Evolutionary conservation across 1,284 basidiomycete genomes (phyloP).

Genomic region (Cerrena zonata): DNA sequence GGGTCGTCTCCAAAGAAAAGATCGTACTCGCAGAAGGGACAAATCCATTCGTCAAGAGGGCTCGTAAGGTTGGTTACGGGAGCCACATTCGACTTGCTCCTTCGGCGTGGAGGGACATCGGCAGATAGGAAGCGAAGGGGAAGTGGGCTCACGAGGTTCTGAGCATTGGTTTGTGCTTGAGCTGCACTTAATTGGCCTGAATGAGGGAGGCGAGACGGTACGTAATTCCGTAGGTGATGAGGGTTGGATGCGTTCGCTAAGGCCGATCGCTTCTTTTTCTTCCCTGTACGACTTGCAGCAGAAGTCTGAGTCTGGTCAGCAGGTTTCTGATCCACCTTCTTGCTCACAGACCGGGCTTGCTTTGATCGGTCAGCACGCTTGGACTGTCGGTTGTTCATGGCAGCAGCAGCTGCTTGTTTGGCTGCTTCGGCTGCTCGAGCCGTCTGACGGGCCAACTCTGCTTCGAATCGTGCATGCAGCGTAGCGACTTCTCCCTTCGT

Average conservation of each 20-base stretch:
- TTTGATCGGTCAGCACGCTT: conserved; percentile 39
- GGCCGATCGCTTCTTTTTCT: conserved; percentile 85
- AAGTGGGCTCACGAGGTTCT: conserved; percentile 50
- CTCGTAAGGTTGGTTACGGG: conserved; percentile 38
- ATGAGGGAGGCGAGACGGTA: conserved; percentile 70
- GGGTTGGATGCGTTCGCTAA: conserved; percentile 85
- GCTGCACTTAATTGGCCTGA: conserved; percentile 38
- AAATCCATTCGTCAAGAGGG: conserved; percentile 82
- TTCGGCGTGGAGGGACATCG: conserved; percentile 51
- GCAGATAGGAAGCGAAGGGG: conserved; percentile 64
- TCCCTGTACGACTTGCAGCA: conserved; percentile 38
- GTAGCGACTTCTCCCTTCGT: conserved; percentile 62
- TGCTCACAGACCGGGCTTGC: conserved; percentile 27
- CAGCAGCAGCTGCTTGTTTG: conserved; percentile 38
- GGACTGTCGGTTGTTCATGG: conserved; percentile 22
- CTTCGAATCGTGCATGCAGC: conserved; percentile 63
- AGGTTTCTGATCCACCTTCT: neutral
- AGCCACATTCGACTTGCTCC: conserved; percentile 23
- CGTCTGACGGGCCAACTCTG: conserved; percentile 63
- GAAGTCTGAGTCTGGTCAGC: conserved; percentile 33
- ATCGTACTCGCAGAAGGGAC: conserved; percentile 81
- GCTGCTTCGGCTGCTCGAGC: conserved; percentile 49
- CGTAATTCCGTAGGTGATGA: conserved; percentile 83
- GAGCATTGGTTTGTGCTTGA: conserved; percentile 35
- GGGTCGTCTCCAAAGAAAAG: conserved; percentile 76